Conservation (phyloP, 1,139 yeast species). For the Tardiomyces depauwii region DNA sequence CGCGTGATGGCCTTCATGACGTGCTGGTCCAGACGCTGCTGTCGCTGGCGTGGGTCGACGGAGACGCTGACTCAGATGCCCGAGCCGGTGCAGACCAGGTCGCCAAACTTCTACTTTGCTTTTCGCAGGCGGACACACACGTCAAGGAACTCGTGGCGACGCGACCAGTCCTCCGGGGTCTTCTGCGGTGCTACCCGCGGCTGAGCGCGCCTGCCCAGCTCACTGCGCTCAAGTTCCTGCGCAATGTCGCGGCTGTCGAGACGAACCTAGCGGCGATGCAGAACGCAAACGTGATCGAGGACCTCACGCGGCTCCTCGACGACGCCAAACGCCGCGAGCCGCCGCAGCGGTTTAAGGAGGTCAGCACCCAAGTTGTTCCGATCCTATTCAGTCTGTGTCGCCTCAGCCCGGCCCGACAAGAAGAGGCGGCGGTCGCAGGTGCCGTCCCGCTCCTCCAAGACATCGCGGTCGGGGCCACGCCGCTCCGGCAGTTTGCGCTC, state of each 20-base stretch:
- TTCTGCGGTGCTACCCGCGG: constrained; percentile 12
- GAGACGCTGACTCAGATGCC: constrained; percentile 2
- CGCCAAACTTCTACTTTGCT: constrained; percentile 19
- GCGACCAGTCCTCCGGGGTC: constrained; percentile 11
- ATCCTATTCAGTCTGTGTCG: constrained; percentile 43
- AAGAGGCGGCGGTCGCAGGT: constrained; percentile 43
- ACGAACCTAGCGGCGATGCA: constrained; percentile 17
- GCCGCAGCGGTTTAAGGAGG: background rate
- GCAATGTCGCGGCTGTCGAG: constrained; percentile 21
- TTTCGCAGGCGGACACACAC: constrained; percentile 24
- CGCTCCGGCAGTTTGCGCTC: constrained; percentile 48
- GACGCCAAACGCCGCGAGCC: background rate
- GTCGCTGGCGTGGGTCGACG: constrained; percentile 1
- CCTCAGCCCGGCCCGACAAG: constrained; percentile 41
- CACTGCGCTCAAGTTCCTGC: constrained; percentile 21
- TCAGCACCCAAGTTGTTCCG: constrained; percentile 15
- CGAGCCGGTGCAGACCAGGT: constrained; percentile 8
- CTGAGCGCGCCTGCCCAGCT: constrained; percentile 12
- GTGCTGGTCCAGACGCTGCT: constrained; percentile 37
- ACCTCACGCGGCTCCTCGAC: background rate
- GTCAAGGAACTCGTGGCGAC: constrained; percentile 20
- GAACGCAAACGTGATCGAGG: constrained; percentile 20
- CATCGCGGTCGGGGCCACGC: constrained; percentile 36
- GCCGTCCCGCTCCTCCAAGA: constrained; percentile 40
- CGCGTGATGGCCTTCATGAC: constrained; percentile 38